Conservation (phyloP, 1,139 yeast species). For the Yamadazyma sp. region DNA sequence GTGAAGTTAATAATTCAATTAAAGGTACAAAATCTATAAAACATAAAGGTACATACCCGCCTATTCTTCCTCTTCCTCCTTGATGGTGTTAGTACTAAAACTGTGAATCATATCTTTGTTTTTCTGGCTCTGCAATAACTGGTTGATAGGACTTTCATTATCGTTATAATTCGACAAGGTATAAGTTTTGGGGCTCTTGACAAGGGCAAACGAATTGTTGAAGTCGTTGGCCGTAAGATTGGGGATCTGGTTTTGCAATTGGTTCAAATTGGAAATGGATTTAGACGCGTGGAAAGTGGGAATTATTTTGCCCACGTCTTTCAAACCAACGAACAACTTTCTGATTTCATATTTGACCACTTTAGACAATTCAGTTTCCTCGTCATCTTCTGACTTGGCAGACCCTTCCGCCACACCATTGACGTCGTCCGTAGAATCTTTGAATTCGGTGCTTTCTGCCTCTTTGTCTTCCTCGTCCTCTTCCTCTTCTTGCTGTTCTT, state of each 20-base stretch:
- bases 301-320: constrained; percentile 36
- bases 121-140: constrained; percentile 28
- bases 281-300: constrained; percentile 39
- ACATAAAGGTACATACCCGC: background rate
- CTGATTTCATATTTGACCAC: constrained; percentile 39
- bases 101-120: constrained; percentile 24
- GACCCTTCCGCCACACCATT: background rate
- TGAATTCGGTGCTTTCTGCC: constrained; percentile 5
- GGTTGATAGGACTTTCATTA: constrained; percentile 39
- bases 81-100: constrained; percentile 37
- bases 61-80: constrained; percentile 37
- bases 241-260: constrained; percentile 20
- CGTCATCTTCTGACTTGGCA: constrained; percentile 11
- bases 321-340: constrained; percentile 35
- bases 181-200: constrained; percentile 46
- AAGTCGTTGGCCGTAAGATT: constrained; percentile 18
- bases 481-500: constrained; percentile 26
- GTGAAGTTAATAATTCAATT: too few species aligned
- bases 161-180: constrained; percentile 40
- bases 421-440: constrained; percentile 8
- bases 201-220: constrained; percentile 27
- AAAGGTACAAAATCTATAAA: constrained; percentile 1
- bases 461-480: constrained; percentile 4
- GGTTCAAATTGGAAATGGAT: constrained; percentile 32
- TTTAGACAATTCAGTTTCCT: constrained; percentile 34